A percentile compares a stretch with the other conserved stretches of the same genome.
Evolutionary conservation across 2,329 filamentous ascomycete species (phyloP).

Genomic region (Pyrenochaeta sp.): DNA sequence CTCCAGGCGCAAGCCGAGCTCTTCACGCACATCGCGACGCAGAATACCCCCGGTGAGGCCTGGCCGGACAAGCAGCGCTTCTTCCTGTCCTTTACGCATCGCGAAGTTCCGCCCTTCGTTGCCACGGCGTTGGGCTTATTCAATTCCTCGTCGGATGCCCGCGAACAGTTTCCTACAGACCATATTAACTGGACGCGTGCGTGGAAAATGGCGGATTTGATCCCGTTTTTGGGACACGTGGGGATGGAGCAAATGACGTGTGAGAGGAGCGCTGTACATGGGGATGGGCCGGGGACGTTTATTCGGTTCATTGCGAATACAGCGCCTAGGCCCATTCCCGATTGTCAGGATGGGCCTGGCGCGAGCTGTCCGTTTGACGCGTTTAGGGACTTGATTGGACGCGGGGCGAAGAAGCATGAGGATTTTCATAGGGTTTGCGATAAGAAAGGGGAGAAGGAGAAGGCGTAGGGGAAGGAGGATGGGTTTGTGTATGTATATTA

Average conservation of each 20-base stretch:
- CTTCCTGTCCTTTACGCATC: slow-evolving; percentile 73
- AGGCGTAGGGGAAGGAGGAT: neutral
- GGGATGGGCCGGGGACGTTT: slow-evolving; percentile 55
- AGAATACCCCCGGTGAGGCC: slow-evolving; percentile 53
- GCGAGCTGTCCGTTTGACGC: slow-evolving; percentile 58
- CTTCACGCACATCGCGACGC: slow-evolving; percentile 33
- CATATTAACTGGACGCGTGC: slow-evolving; percentile 66
- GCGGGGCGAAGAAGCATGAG: slow-evolving; percentile 46
- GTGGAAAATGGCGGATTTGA: slow-evolving; percentile 69
- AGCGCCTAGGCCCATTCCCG: slow-evolving; percentile 57
- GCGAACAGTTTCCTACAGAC: slow-evolving; percentile 69
- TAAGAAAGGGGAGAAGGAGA: slow-evolving; percentile 19
- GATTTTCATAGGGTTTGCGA: slow-evolving; percentile 44
- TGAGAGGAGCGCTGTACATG: slow-evolving; percentile 58
- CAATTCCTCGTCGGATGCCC: slow-evolving; percentile 71
- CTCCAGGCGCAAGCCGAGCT: slow-evolving; percentile 64
- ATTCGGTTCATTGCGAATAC: slow-evolving; percentile 62
- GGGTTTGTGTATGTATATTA: too few species aligned
- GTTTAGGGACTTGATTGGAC: slow-evolving; percentile 54
- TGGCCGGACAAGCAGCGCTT: slow-evolving; percentile 61
- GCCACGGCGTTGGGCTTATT: slow-evolving; percentile 72
- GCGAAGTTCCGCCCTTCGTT: slow-evolving; percentile 72
- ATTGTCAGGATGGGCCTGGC: slow-evolving; percentile 59
- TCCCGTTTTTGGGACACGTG: slow-evolving; percentile 72
- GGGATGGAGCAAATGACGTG: slow-evolving; percentile 72